Base-by-base conservation (phyloP, 108 stramenopile genomes). In the Seminavis robusta region DNA sequence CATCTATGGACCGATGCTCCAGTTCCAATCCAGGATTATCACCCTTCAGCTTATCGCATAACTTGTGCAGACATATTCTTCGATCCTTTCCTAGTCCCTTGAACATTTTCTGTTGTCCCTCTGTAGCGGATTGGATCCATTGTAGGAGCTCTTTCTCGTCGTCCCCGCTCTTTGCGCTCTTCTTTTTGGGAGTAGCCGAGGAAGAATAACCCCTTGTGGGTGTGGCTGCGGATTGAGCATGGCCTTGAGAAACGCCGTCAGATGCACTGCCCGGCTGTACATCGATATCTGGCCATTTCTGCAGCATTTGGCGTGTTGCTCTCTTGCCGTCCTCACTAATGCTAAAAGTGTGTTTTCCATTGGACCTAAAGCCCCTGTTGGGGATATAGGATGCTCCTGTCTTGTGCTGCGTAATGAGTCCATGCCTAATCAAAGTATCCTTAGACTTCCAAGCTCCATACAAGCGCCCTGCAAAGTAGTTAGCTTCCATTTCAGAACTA, bases 381-480 rank as follows among this genome's bases (percentile, higher is more conserved):
- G 43, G 17, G 15, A 15, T 62, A 29, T 45, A 56, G 31, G 13
- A 15, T 6, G 33, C 33, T 31, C 30, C 37, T 28, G 39, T 50
- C 38, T 51, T 61, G 3, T 58, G 49, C 17, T 32, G 45, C 26
- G 5, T 34, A 47, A 70, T 25, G 4, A 65, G 34, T 43, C 52
- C 52, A 60, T 71, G 70, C 17, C 45, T 45, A 21, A 60, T 28
- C 0, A 71, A 33, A 11, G 70, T 71, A 47, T 71, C 52, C 29
- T 65, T 62, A 20, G 33, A 33, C 13, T 37, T 53, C 63, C 63
- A 71, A 8, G 70, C 70, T 11, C 70, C 70, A 43, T 64, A 39
- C 21, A 44, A 32, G 31, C 70, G 34, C 8, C 70, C 70, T 4
- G 70, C 63, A 34, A 40, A 25, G 27, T 32, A 71, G 36, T 71